Evolutionary conservation across 2,329 filamentous ascomycete genomes (phyloP).

Genomic region (Scortechinia acanthostroma): DNA sequence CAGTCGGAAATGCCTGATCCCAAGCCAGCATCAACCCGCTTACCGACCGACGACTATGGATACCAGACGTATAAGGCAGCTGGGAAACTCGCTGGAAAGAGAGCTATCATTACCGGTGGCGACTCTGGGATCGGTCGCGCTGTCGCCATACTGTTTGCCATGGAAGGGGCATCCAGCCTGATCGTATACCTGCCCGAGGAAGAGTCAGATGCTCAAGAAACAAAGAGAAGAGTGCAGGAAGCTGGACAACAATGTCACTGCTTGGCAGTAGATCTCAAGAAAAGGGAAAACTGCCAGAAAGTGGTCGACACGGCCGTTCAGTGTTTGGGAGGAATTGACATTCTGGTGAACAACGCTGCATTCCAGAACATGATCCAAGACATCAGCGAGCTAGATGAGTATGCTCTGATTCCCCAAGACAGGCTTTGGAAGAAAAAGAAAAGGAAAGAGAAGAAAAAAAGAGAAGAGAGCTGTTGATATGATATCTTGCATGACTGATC

Average conservation of each 20-base stretch:
- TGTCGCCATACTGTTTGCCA: constrained; percentile 69
- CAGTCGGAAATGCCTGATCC: constrained; percentile 37
- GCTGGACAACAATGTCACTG: constrained; percentile 61
- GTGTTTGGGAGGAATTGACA: constrained; percentile 64
- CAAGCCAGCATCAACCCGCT: constrained; percentile 51
- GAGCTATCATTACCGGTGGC: constrained; percentile 73
- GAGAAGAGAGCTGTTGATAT: too few relatives aligned
- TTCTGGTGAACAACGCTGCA: constrained; percentile 69
- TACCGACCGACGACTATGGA: constrained; percentile 63
- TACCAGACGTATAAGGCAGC: constrained; percentile 68
- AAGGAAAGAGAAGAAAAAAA: background rate
- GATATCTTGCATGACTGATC: background rate
- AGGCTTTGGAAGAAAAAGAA: background rate
- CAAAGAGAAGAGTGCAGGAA: constrained; percentile 63
- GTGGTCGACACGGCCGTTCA: constrained; percentile 60
- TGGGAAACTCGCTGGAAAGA: constrained; percentile 69
- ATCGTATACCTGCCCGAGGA: constrained; percentile 73
- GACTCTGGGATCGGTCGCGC: constrained; percentile 75
- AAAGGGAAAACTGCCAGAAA: constrained; percentile 62
- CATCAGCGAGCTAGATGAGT: constrained; percentile 67
- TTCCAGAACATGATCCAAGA: constrained; percentile 69
- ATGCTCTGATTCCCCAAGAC: constrained; percentile 15
- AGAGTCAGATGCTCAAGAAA: constrained; percentile 69
- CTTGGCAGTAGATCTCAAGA: constrained; percentile 56
- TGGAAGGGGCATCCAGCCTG: constrained; percentile 70